Conservation (phyloP, 2,329 filamentous ascomycete genomes). For the Pseudogymnoascus sp. region DNA sequence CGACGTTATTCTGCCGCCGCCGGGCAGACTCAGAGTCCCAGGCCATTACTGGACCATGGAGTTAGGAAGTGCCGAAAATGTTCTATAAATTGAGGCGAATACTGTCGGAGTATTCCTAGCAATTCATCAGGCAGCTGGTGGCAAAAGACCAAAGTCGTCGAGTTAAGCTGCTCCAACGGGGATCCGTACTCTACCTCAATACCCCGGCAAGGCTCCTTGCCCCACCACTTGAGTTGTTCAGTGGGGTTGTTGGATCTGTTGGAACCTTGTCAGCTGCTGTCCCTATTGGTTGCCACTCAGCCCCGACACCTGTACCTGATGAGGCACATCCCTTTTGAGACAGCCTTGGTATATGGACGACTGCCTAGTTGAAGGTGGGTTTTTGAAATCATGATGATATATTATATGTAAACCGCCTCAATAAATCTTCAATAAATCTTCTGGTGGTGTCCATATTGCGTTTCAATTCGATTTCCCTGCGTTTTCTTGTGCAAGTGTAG, state of each 20-base stretch:
- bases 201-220: background rate
- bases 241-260: background rate
- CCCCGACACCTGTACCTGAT: background rate
- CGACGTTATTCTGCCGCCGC: constrained; percentile 23
- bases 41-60: constrained; percentile 7
- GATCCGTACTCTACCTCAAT: background rate
- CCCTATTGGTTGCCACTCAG: background rate
- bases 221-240: constrained; percentile 5
- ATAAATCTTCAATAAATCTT: constrained; percentile 7
- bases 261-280: background rate
- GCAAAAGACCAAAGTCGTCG: constrained; percentile 2
- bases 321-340: background rate
- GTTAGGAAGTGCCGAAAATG: background rate
- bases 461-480: background rate
- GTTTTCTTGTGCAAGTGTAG: background rate
- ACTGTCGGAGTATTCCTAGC: background rate
- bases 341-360: background rate
- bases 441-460: background rate
- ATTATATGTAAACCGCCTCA: background rate
- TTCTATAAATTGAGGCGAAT: background rate
- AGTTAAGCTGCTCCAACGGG: background rate
- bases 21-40: constrained; percentile 24
- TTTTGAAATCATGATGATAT: background rate
- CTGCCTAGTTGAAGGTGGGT: background rate
- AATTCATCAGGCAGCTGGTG: background rate